Evolutionary conservation across 192 early-diverging fungal genomes (phyloP).

Genomic region (Coemansia umbellata): DNA sequence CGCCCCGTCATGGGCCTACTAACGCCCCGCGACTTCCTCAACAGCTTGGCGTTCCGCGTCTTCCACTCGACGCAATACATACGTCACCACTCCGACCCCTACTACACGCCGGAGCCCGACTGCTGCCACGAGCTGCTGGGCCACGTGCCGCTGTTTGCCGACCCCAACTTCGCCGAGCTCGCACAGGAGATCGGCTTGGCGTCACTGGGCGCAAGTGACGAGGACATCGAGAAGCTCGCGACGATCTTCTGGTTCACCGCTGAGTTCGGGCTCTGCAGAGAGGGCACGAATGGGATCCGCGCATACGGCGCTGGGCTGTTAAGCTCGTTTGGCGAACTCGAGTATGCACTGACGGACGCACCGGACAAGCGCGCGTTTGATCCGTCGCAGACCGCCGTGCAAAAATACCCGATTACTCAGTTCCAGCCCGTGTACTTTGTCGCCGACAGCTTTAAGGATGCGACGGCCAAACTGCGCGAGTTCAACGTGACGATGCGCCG

Average conservation of each 20-base stretch:
- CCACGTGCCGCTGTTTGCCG: conserved; percentile 77
- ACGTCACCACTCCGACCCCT: conserved; percentile 84
- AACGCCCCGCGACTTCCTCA: conserved; percentile 90
- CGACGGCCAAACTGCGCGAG: conserved; percentile 84
- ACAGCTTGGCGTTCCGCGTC: conserved; percentile 93
- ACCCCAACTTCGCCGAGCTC: conserved; percentile 90
- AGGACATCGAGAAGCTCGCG: conserved; percentile 84
- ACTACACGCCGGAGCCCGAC: conserved; percentile 94
- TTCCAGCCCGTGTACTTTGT: conserved; percentile 97
- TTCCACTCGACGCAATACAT: conserved; percentile 98
- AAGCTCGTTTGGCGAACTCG: conserved; percentile 93
- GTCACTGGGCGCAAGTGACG: conserved; percentile 86
- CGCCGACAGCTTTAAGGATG: conserved; percentile 89
- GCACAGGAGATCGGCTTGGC: conserved; percentile 93
- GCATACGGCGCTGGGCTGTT: conserved; percentile 93
- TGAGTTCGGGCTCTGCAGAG: conserved; percentile 88
- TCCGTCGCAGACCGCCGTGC: conserved; percentile 65
- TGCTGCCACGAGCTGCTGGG: conserved; percentile 95
- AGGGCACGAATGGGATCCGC: conserved; percentile 60
- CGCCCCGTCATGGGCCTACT: conserved; percentile 93
- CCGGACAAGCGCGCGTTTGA: conserved; percentile 82
- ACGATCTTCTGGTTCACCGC: conserved; percentile 93
- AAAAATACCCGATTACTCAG: conserved; percentile 84
- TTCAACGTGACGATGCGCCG: conserved; percentile 73
- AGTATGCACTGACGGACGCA: conserved; percentile 78